Evolutionary conservation across 495 filamentous ascomycete genomes (phyloP).

Genomic region (Daldinia grandis): DNA sequence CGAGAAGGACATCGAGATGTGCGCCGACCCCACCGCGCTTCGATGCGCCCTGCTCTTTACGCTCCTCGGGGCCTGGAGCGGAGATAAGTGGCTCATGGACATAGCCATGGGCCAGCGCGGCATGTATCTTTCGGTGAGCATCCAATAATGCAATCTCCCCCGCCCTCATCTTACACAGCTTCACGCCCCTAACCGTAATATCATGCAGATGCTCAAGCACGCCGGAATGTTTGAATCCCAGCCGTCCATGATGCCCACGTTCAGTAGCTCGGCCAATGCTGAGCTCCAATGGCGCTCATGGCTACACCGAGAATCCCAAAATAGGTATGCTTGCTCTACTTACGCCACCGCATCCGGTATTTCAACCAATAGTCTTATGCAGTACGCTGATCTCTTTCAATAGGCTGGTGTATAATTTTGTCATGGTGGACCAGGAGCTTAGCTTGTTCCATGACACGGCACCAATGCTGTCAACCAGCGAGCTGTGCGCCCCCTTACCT

Average conservation of each 20-base stretch:
- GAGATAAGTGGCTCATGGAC: slow-evolving; percentile 76
- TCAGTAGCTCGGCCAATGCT: slow-evolving; percentile 46
- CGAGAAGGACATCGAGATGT: slow-evolving; percentile 69
- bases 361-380: slow-evolving; percentile 25
- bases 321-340: slow-evolving; percentile 55
- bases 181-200: slow-evolving; percentile 13
- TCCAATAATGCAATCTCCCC: slow-evolving; percentile 7
- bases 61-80: slow-evolving; percentile 69
- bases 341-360: slow-evolving; percentile 12
- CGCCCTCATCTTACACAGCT: background rate
- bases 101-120: slow-evolving; percentile 73
- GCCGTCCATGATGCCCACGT: slow-evolving; percentile 46
- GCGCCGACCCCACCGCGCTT: slow-evolving; percentile 64
- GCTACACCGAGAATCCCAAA: slow-evolving; percentile 64
- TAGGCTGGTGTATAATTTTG: slow-evolving; percentile 70
- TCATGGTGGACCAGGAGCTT: slow-evolving; percentile 72
- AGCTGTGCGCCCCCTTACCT: slow-evolving; percentile 66
- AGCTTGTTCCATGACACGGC: slow-evolving; percentile 69
- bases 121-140: slow-evolving; percentile 69
- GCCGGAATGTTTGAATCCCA: slow-evolving; percentile 59
- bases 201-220: slow-evolving; percentile 63
- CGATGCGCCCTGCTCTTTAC: slow-evolving; percentile 69
- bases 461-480: slow-evolving; percentile 64
- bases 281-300: slow-evolving; percentile 66
- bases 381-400: slow-evolving; percentile 24